Evolutionary conservation across 805 yeast genomes (phyloP).

Genomic region (Martiniozyma abietophila): DNA sequence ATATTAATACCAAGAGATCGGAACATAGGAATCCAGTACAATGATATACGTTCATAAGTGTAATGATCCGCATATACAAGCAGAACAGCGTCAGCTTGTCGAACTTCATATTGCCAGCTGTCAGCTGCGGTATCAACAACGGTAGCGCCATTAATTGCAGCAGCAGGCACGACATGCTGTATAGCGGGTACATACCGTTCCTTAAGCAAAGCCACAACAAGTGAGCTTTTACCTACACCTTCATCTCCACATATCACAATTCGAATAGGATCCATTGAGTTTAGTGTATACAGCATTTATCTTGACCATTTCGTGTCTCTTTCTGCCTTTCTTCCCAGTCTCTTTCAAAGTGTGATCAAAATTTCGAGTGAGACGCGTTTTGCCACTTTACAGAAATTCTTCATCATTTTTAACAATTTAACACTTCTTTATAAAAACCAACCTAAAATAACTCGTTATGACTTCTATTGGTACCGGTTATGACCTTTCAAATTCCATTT

Average conservation of each 20-base stretch:
- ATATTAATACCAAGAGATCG: slow-evolving; percentile 89
- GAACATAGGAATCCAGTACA: slow-evolving; percentile 92
- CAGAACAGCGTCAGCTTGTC: slow-evolving; percentile 87
- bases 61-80: slow-evolving; percentile 91
- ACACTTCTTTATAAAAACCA: neutral
- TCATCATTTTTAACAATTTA: no score
- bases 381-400: no score
- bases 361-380: no score
- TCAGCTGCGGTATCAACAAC: slow-evolving; percentile 73
- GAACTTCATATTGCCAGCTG: slow-evolving; percentile 65
- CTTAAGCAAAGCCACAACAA: slow-evolving; percentile 73
- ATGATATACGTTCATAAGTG: slow-evolving; percentile 83
- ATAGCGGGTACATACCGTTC: slow-evolving; percentile 71
- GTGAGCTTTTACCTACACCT: slow-evolving; percentile 75
- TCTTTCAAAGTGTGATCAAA: no score
- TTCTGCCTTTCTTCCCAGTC: no score
- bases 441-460: no score
- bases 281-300: slow-evolving; percentile 1
- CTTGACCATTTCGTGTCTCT: no score
- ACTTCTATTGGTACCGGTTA: slow-evolving; percentile 98
- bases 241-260: slow-evolving; percentile 94
- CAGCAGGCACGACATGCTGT: slow-evolving; percentile 73
- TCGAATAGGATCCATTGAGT: slow-evolving; percentile 43
- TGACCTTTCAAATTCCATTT: slow-evolving; percentile 95
- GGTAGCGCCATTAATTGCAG: slow-evolving; percentile 73